Percentiles rank a stretch among this genome's conserved stretches.
These are phyloP conservation scores for Penicillium janthinellum DNA, from an alignment of 2,329 filamentous ascomycete species.

Conservation along the genomic window DNA sequence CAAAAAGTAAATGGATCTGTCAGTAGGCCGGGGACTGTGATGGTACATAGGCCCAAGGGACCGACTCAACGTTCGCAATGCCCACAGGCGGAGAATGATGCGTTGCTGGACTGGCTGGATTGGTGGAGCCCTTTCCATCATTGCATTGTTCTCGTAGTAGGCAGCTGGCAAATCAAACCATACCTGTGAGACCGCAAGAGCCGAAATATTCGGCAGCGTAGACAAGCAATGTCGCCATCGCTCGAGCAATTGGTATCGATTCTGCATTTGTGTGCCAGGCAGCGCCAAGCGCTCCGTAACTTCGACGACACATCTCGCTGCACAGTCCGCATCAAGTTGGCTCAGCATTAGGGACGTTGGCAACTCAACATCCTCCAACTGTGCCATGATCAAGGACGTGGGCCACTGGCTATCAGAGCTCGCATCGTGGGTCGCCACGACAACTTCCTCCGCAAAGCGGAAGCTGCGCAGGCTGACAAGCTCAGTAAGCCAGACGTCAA, in stretches of 20 bases:
- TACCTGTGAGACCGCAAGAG: slow-evolving; percentile 25
- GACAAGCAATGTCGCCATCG: slow-evolving; percentile 35
- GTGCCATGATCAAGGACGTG: slow-evolving; percentile 31
- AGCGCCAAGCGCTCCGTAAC: slow-evolving; percentile 37
- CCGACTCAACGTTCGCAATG: slow-evolving; percentile 31
- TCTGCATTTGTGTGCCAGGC: slow-evolving; percentile 19
- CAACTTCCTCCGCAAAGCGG: slow-evolving; percentile 33
- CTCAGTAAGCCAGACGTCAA: slow-evolving; percentile 37
- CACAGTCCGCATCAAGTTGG: slow-evolving; percentile 27
- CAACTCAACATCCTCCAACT: slow-evolving; percentile 20
- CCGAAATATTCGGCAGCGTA: slow-evolving; percentile 20
- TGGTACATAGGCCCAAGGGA: slow-evolving; percentile 26
- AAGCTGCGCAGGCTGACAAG: slow-evolving; percentile 26
- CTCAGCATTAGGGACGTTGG: slow-evolving; percentile 23
- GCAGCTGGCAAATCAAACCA: slow-evolving; percentile 31
- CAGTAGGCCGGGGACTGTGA: slow-evolving; percentile 19
- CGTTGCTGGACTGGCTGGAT: slow-evolving; percentile 25
- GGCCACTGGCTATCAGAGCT: slow-evolving; percentile 24
- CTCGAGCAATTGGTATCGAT: slow-evolving; percentile 26
- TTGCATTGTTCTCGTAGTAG: neutral
- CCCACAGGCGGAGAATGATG: slow-evolving; percentile 39
- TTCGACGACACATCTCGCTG: slow-evolving; percentile 32
- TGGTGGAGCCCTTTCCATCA: slow-evolving; percentile 1
- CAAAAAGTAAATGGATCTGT: slow-evolving; percentile 26
- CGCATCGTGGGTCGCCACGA: slow-evolving; percentile 30